Evolutionary conservation across 208 protist genomes (phyloP), one percentile per base, ranked within the genome.

Genomic region (Endotrypanum monterogeii): DNA sequence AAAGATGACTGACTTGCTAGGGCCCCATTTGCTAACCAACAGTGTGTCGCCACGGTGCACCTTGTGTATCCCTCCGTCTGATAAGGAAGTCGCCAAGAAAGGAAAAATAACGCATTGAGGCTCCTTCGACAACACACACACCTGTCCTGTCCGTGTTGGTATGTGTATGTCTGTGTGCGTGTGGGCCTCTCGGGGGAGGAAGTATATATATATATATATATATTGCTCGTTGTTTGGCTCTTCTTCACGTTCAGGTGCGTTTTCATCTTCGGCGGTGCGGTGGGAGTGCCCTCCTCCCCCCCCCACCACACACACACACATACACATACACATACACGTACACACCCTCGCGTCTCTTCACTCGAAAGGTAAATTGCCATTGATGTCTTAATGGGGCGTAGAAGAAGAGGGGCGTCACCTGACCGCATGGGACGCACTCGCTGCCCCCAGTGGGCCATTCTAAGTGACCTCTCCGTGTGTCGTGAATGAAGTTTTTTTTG

Each of bases 1-100:
- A 28, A 82, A 83, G 41, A 81, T 83, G 54, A 66, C 87, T 9
- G 74, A 88, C 51, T 52, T 83, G 16, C 77, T 96, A 20, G 79
- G 84, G 2, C 91, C 91, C 14, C 91, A 93, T 55, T 73, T 95
- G 11, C 66, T 86, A 30, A 84, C 73, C 1, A 78, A 90, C 75
- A 85, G 78, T 35, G 74, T 87, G 12, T 71, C 87, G 46, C 88
- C 88, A 14, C 80, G 74, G 46, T 90, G 85, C 39, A 87, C 85
- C 28, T 73, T 90, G 32, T 82, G 80, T 63, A 67, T 44, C 2
- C 23, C 57, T 23, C 14, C 60, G 30, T 11, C 62, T 0, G 51
- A 71, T 20, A 73, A 60, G 61, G 56, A 18, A 32, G 9, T 3
- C 12, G 18, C 20, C 14, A 67, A 57, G 30, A 60, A 30, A 44